phyloP scores from a whole-genome alignment of 306 rosid species.

The Argentina anserina region DNA sequence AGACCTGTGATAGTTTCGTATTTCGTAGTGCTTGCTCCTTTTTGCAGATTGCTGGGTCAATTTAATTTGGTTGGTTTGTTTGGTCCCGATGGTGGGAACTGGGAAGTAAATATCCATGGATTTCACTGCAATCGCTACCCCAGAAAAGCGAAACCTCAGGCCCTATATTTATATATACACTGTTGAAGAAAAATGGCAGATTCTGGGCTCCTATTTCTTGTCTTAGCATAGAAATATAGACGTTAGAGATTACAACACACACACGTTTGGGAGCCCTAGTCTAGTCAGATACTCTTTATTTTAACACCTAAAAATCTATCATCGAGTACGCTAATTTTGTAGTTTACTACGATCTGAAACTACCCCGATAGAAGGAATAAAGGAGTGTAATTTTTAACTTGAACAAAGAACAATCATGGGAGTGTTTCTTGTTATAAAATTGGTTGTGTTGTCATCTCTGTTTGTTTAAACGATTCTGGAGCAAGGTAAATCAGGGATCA shows the following conservation, averaged over 20 bases:
- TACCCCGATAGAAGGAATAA: background rate
- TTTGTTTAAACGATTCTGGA: background rate
- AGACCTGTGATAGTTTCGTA: background rate
- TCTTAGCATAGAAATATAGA: constrained; percentile 27
- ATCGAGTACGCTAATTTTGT: background rate
- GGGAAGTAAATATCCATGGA: constrained; percentile 7
- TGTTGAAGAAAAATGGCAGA: background rate
- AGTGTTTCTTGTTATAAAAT: background rate
- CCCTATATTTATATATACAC: background rate
- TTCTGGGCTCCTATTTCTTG: constrained; percentile 22
- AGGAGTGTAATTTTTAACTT: background rate
- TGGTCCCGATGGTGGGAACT: constrained; percentile 8
- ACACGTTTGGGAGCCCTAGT: constrained; percentile 17
- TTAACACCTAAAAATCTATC: background rate
- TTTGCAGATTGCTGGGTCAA: background rate
- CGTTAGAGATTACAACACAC: constrained; percentile 32
- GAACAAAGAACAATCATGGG: background rate
- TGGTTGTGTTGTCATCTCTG: background rate
- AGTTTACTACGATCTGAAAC: background rate
- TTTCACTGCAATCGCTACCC: background rate
- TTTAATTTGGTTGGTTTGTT: background rate
- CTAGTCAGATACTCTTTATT: constrained; percentile 14
- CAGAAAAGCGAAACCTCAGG: constrained; percentile 9
- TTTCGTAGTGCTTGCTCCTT: background rate
- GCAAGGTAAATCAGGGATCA: background rate